phyloP scores from a whole-genome alignment of 139 green algal species.

The Zygnema cylindricum region DNA sequence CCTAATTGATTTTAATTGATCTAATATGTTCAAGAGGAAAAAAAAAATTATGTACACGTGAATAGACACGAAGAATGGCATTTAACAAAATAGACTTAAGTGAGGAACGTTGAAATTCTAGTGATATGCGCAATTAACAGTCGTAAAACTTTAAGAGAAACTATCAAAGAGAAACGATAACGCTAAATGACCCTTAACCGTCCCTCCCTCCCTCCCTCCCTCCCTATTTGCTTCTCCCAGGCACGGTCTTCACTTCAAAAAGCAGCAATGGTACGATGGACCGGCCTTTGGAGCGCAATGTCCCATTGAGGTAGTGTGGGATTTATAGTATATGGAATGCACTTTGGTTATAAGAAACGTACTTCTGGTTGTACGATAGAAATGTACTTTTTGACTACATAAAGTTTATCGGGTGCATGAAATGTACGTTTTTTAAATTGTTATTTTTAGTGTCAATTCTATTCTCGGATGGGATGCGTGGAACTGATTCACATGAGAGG shows the following conservation, averaged over 20 bases:
- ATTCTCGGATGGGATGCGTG: too few species aligned
- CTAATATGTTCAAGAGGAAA: too few species aligned
- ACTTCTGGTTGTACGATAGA: too few species aligned
- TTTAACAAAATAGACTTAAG: not conserved
- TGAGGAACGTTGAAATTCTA: not conserved
- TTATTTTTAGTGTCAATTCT: too few species aligned
- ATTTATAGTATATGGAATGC: too few species aligned
- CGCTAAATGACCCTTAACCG: not conserved
- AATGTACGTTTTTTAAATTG: too few species aligned
- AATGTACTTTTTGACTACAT: too few species aligned
- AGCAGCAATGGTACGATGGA: not conserved
- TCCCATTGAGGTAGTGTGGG: constrained; percentile 14
- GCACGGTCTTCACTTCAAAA: constrained; percentile 3
- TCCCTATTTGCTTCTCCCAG: not conserved
- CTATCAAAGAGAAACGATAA: not conserved
- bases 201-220: not conserved
- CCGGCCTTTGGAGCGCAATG: not conserved
- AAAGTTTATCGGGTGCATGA: too few species aligned
- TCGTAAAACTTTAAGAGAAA: not conserved
- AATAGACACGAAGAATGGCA: not conserved
- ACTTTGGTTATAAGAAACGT: too few species aligned
- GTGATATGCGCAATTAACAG: not conserved
- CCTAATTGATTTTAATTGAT: too few species aligned
- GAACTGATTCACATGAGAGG: too few species aligned
- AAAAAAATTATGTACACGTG: too few species aligned